These are phyloP conservation scores for Xylaria sp. DNA, from an alignment of 495 filamentous ascomycete species.

Conservation along the genomic window DNA sequence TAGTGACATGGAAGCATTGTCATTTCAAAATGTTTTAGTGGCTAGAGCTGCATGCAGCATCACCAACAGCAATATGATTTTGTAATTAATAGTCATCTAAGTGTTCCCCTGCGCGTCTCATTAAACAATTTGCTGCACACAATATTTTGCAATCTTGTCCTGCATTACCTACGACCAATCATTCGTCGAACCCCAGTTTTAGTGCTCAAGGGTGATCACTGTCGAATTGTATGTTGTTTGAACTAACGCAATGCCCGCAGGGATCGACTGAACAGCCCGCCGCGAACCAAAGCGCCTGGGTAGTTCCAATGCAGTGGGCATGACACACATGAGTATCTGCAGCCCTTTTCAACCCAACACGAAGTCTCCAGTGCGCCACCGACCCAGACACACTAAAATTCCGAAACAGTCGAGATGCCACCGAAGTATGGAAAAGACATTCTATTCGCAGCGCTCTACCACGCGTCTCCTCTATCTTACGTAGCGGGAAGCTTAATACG, in stretches of 20 bases:
- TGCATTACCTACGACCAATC: slow-evolving; percentile 11
- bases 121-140: background rate
- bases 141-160: slow-evolving; percentile 16
- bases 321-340: background rate
- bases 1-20: background rate
- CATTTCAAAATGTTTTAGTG: background rate
- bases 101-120: background rate
- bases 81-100: background rate
- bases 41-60: background rate
- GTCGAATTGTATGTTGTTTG: background rate
- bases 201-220: background rate
- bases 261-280: background rate
- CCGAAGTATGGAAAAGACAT: background rate
- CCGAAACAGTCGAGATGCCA: slow-evolving; percentile 3
- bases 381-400: background rate
- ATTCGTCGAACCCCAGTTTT: background rate
- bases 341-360: background rate
- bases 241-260: background rate
- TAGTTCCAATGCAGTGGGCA: background rate
- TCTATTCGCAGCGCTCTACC: background rate
- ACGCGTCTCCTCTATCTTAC: background rate
- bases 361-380: background rate
- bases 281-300: background rate
- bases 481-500: background rate
- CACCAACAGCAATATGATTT: background rate